phyloP scores from a whole-genome alignment of 192 early-diverging fungal genomes.

The Lunasporangiospora selenospora region DNA sequence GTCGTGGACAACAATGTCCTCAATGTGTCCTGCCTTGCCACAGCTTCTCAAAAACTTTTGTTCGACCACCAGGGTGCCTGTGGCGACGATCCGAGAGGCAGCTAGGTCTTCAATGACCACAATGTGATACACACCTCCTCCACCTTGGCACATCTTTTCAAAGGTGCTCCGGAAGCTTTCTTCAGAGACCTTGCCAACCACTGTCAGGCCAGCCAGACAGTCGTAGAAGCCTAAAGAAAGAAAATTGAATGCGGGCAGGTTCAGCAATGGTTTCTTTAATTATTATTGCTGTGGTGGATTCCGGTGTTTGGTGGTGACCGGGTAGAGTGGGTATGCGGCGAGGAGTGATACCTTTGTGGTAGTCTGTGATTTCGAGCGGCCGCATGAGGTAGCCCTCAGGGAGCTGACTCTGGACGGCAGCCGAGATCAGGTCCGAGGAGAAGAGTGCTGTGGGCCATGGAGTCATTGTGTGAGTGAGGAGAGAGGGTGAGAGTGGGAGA shows the following conservation, averaged over 20 bases:
- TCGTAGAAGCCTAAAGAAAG: conserved; percentile 55
- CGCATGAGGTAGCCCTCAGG: conserved; percentile 75
- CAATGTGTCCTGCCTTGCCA: conserved; percentile 91
- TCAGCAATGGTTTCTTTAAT: not conserved
- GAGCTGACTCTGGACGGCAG: conserved; percentile 61
- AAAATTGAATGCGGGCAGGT: not conserved
- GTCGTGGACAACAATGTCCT: conserved; percentile 85
- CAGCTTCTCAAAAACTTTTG: conserved; percentile 88
- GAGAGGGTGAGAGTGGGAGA: not conserved
- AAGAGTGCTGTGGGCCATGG: conserved; percentile 25
- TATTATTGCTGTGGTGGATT: not conserved
- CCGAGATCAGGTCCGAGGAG: conserved; percentile 67
- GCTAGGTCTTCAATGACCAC: conserved; percentile 84
- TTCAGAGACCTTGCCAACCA: conserved; percentile 76
- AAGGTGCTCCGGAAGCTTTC: conserved; percentile 68
- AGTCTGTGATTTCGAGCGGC: conserved; percentile 81
- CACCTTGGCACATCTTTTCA: conserved; percentile 73
- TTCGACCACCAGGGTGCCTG: conserved; percentile 89
- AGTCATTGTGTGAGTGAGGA: conserved; percentile 8
- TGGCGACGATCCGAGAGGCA: conserved; percentile 72
- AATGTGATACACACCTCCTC: conserved; percentile 69
- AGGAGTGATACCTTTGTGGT: conserved; percentile 68
- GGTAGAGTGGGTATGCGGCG: not conserved
- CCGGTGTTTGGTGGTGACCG: not conserved
- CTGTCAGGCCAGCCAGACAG: conserved; percentile 78